phyloP scores from a whole-genome alignment of 495 filamentous ascomycete species.

The Cladorrhinum samala region DNA sequence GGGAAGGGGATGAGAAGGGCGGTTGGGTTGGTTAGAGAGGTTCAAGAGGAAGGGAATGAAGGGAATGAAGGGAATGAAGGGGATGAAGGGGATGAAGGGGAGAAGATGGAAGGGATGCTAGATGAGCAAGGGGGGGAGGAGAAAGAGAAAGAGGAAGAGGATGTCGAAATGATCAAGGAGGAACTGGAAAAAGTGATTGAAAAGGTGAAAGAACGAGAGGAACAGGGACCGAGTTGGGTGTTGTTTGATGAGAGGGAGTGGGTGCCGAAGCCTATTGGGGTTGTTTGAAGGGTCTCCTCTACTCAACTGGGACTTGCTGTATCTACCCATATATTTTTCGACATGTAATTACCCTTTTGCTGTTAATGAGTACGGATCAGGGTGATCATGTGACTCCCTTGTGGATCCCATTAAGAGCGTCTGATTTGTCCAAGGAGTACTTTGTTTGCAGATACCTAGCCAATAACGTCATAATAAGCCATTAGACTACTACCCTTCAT shows the following conservation, averaged over 20 bases:
- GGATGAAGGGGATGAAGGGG: conserved; percentile 13
- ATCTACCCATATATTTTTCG: not conserved
- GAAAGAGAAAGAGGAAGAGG: conserved; percentile 7
- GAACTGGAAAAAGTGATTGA: conserved; percentile 20
- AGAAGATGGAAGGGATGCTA: conserved; percentile 6
- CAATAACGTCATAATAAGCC: not conserved
- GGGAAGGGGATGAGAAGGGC: conserved; percentile 18
- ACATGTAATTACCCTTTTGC: too few relatives aligned
- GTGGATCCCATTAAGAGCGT: too few relatives aligned
- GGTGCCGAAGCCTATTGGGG: conserved; percentile 57
- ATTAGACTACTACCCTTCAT: too few relatives aligned
- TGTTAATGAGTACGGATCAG: not conserved
- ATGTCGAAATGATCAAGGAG: conserved; percentile 24
- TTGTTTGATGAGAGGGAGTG: conserved; percentile 49
- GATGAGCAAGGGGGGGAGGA: conserved; percentile 15
- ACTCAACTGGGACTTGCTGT: not conserved
- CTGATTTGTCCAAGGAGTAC: too few relatives aligned
- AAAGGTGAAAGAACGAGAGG: not conserved
- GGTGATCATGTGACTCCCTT: conserved; percentile 14
- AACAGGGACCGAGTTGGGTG: conserved; percentile 37
- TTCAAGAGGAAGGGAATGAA: conserved; percentile 19
- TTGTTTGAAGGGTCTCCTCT: conserved; percentile 30
- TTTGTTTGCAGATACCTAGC: not conserved
- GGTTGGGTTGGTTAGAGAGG: conserved; percentile 26
- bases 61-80: conserved; percentile 20